A percentile compares a stretch with the other conserved stretches of the same genome.
Evolutionary conservation across 306 rosid genomes (phyloP).

Genomic region (Cyamopsis tetragonoloba): DNA sequence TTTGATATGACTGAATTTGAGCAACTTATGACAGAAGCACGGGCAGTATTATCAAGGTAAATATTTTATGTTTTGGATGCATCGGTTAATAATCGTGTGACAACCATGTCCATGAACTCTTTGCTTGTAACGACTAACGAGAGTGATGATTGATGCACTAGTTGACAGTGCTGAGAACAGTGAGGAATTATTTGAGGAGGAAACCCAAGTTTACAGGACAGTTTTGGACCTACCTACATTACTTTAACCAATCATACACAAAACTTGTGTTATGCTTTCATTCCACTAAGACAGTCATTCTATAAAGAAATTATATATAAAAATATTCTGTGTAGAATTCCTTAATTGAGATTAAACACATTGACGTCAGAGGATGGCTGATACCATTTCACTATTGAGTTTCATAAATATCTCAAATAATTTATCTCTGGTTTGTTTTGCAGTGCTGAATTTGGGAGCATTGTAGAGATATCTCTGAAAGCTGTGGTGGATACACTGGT

Average conservation of each 20-base stretch:
- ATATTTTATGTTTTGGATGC: slow-evolving; percentile 15
- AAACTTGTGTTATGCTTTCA: not conserved
- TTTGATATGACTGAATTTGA: slow-evolving; percentile 55
- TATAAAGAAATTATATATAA: not conserved
- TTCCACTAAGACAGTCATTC: not conserved
- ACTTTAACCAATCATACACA: not conserved
- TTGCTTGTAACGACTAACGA: not conserved
- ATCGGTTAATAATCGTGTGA: not conserved
- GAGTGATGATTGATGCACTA: not conserved
- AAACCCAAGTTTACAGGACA: not conserved
- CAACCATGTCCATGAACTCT: slow-evolving; percentile 8
- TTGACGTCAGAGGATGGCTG: not conserved
- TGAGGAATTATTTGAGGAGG: not conserved
- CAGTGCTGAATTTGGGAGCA: slow-evolving; percentile 69
- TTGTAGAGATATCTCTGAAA: slow-evolving; percentile 59
- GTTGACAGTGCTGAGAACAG: slow-evolving; percentile 4
- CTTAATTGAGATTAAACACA: not conserved
- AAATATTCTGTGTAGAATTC: not conserved
- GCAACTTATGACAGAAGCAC: slow-evolving; percentile 77
- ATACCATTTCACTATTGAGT: not conserved
- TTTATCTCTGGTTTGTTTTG: slow-evolving; percentile 12
- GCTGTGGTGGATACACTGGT: slow-evolving; percentile 53
- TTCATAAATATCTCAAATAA: slow-evolving; percentile 7
- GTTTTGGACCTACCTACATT: not conserved
- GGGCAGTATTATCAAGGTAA: slow-evolving; percentile 77